Evolutionary conservation across 352 stramenopile species (phyloP), one percentile per base, ranked within the genome.

Genomic region (Phytophthora capsici): DNA sequence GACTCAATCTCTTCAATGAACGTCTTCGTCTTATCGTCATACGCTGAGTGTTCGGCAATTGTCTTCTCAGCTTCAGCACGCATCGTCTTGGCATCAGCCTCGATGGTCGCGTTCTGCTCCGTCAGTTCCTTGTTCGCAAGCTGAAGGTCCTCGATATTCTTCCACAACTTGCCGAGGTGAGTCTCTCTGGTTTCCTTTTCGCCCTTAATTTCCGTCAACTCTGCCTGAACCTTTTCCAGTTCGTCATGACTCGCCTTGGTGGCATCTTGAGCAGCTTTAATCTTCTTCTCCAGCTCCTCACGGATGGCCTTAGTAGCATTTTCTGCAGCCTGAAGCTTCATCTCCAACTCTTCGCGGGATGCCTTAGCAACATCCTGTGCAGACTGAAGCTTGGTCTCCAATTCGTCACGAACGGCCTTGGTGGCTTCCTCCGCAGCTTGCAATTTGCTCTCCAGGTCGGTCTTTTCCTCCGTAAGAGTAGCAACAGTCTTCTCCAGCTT

Each of bases 91-190:
- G 69, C 61, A 20, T 87, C 76, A 14, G 65, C 62, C 23, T 87
- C 73, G 32, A 87, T 66, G 57, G 57, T 49, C 13, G 55, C 51
- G 40, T 85, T 87, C 23, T 83, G 75, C 45, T 87, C 66, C 12
- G 57, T 70, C 4, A 87, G 71, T 26, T 78, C 68, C 30, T 80
- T 74, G 63, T 84, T 85, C 3, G 57, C 60, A 16, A 78, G 47
- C 68, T 86, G 78, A 22, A 84, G 64, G 36, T 82, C 76, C 46
- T 84, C 78, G 23, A 83, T 82, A 30, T 66, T 76, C 59, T 82
- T 84, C 75, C 73, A 80, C 8, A 87, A 64, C 63, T 83, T 82
- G 26, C 73, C 73, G 17, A 87, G 68, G 30, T 82, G 76, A 44
- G 73, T 82, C 63, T 87, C 74, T 46, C 71, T 68, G 4, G 73